Percentiles rank a stretch among this genome's conserved stretches.
Conservation (phyloP, 805 yeast genomes). For the Naumovozyma baii region DNA sequence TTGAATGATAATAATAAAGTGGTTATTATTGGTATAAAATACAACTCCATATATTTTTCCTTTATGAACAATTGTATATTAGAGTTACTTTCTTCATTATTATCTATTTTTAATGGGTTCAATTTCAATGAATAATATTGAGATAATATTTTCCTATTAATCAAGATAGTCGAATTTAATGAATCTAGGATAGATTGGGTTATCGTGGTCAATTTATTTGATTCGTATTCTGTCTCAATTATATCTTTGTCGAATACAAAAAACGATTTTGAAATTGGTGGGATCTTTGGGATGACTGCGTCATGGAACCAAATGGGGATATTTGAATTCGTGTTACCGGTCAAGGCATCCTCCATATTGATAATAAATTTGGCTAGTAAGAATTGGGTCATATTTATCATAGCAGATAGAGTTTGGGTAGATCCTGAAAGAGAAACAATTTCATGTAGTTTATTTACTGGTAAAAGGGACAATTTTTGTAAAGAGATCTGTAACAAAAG, state of each 20-base stretch:
- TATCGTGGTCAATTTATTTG: slow-evolving; percentile 5
- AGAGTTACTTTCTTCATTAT: not conserved
- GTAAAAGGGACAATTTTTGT: slow-evolving; percentile 6
- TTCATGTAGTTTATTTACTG: slow-evolving; percentile 14
- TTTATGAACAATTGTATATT: slow-evolving; percentile 16
- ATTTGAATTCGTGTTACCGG: slow-evolving; percentile 3
- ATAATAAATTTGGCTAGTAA: slow-evolving; percentile 17
- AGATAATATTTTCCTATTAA: slow-evolving; percentile 10
- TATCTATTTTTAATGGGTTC: slow-evolving; percentile 5
- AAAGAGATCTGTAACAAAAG: slow-evolving; percentile 15
- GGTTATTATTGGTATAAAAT: slow-evolving; percentile 16
- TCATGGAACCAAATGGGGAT: slow-evolving; percentile 22
- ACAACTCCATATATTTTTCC: slow-evolving; percentile 16
- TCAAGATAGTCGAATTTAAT: slow-evolving; percentile 8
- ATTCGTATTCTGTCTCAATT: slow-evolving; percentile 2
- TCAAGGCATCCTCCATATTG: slow-evolving; percentile 8
- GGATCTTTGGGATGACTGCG: slow-evolving; percentile 17
- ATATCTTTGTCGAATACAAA: slow-evolving; percentile 14
- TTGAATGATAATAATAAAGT: slow-evolving; percentile 15
- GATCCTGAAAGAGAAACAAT: slow-evolving; percentile 15
- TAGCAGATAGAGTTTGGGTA: slow-evolving; percentile 19
- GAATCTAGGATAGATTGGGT: slow-evolving; percentile 10
- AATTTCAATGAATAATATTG: slow-evolving; percentile 11
- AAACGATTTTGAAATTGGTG: slow-evolving; percentile 27
- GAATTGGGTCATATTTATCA: slow-evolving; percentile 20